phyloP scores from a whole-genome alignment of 495 filamentous ascomycete species.

The Lentithecium fluviatile region DNA sequence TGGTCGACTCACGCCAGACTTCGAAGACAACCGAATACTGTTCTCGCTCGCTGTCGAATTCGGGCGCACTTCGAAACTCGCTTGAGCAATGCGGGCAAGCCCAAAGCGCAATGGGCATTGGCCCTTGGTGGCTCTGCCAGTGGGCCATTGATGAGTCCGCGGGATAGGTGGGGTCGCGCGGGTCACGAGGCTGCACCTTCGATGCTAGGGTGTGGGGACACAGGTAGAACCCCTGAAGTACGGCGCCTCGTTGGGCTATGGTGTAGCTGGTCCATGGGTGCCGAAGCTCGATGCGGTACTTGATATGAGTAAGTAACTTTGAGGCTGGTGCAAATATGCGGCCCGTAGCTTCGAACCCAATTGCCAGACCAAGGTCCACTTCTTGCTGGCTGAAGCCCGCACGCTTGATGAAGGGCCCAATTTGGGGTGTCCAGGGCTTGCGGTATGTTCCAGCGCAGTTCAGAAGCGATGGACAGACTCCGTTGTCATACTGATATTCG shows the following conservation, averaged over 20 bases:
- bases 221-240: conserved; percentile 2
- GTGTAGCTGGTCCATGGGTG: background rate
- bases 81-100: background rate
- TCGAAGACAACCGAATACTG: background rate
- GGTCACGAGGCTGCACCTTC: conserved; percentile 1
- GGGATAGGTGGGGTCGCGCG: conserved; percentile 6
- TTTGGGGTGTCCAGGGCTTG: background rate
- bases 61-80: background rate
- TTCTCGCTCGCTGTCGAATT: background rate
- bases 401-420: background rate
- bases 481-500: background rate
- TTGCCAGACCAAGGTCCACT: background rate
- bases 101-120: background rate
- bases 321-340: background rate
- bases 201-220: conserved; percentile 7
- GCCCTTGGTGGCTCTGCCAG: background rate
- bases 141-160: conserved; percentile 7
- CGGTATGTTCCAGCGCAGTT: background rate
- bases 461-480: background rate
- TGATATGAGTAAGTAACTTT: background rate
- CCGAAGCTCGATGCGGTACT: conserved; percentile 1
- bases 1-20: background rate
- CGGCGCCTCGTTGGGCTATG: background rate
- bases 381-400: background rate
- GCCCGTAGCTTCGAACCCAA: background rate